Conservation (phyloP, 345 rosid species). For the Melaleuca alternifolia region DNA sequence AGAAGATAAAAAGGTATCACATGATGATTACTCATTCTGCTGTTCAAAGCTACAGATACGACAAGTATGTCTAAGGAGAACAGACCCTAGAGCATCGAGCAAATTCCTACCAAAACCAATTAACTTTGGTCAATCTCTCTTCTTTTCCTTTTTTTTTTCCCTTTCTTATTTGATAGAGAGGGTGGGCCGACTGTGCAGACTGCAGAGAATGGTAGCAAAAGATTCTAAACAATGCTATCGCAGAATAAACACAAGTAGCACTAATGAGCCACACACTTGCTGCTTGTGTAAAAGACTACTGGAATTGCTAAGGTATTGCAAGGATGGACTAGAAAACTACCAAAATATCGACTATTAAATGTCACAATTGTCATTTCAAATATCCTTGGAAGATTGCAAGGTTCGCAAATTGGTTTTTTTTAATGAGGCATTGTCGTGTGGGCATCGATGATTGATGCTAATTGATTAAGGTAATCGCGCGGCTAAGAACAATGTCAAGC, state of each 20-base stretch:
- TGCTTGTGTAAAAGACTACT: background rate
- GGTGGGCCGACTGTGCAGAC: background rate
- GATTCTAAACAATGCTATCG: background rate
- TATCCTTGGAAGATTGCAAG: too few species aligned
- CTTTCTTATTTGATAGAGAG: background rate
- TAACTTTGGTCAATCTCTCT: background rate
- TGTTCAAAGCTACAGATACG: background rate
- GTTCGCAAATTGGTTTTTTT: too few species aligned
- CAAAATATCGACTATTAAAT: too few species aligned
- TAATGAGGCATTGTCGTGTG: too few species aligned
- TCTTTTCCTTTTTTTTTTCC: background rate
- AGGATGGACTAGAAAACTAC: too few species aligned
- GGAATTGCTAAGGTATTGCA: background rate
- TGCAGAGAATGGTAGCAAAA: background rate
- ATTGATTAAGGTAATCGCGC: background rate
- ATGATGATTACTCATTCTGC: background rate
- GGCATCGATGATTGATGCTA: background rate
- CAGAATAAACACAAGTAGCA: background rate
- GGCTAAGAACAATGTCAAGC: background rate
- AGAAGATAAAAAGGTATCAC: background rate
- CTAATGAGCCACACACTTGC: background rate
- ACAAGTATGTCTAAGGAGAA: background rate
- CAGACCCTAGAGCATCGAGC: background rate
- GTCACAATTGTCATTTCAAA: too few species aligned
- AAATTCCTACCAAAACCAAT: background rate